Percentiles rank a stretch among this genome's conserved stretches.
phyloP scores from a whole-genome alignment of 345 rosid genomes.

The Ricinus communis region DNA sequence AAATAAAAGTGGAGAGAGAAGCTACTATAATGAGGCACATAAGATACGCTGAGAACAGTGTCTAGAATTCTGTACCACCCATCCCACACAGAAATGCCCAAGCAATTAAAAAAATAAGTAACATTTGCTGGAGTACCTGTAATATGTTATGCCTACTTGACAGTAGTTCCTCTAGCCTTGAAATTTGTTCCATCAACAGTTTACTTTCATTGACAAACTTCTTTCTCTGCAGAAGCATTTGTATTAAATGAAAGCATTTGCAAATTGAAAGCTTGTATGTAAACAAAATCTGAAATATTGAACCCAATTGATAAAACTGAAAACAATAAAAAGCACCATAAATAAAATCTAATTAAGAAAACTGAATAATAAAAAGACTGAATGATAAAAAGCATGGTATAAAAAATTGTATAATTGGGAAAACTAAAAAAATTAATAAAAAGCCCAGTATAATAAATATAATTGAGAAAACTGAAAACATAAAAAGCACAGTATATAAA shows the following conservation, averaged over 20 bases:
- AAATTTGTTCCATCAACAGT: constrained; percentile 62
- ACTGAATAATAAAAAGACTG: too few species aligned
- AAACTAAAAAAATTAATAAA: too few species aligned
- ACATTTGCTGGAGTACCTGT: constrained; percentile 43
- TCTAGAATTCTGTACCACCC: neutral
- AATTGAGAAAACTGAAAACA: too few species aligned
- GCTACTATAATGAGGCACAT: neutral
- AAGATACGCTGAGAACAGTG: neutral
- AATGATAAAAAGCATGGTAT: too few species aligned
- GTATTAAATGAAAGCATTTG: constrained; percentile 10
- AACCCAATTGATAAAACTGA: constrained; percentile 12
- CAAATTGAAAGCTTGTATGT: constrained; percentile 3
- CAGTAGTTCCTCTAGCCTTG: constrained; percentile 64
- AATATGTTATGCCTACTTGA: constrained; percentile 73
- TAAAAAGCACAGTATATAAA: too few species aligned
- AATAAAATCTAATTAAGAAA: too few species aligned
- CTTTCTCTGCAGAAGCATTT: constrained; percentile 54
- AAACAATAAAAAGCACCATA: neutral
- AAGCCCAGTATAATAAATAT: too few species aligned
- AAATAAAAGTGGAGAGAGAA: neutral
- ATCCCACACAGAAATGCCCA: neutral
- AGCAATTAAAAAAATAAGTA: neutral
- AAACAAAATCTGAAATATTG: neutral
- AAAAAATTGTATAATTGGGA: too few species aligned
- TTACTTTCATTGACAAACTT: constrained; percentile 72